Conservation (phyloP, 2,329 filamentous ascomycete species). For the Delphinella strobiligena region DNA sequence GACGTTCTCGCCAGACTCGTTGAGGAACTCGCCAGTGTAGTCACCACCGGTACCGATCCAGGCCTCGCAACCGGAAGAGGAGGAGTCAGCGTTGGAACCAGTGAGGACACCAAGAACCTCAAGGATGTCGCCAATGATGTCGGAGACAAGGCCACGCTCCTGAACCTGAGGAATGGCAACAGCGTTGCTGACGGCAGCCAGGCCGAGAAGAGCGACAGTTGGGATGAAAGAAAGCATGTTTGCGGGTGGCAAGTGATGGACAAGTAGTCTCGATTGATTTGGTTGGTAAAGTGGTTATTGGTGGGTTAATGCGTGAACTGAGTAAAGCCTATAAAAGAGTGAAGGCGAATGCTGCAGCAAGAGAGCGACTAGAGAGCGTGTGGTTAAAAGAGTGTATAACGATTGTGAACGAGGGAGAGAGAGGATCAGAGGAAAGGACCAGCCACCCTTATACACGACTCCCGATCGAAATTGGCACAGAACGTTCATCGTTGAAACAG, state of each 20-base stretch:
- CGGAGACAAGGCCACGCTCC: slow-evolving; percentile 8
- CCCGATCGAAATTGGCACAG: background rate
- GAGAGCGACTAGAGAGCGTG: background rate
- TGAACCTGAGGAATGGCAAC: slow-evolving; percentile 8
- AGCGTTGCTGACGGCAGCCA: slow-evolving; percentile 9
- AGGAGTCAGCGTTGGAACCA: slow-evolving; percentile 8
- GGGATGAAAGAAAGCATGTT: slow-evolving; percentile 7
- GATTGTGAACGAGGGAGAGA: background rate
- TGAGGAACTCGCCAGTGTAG: slow-evolving; percentile 11
- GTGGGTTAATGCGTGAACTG: background rate
- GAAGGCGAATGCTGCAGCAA: background rate
- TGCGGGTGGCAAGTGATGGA: background rate
- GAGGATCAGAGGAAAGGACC: background rate
- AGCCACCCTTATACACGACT: background rate
- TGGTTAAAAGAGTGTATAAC: background rate
- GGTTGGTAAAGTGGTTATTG: too few relatives aligned
- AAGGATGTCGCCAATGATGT: slow-evolving; percentile 5
- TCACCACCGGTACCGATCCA: slow-evolving; percentile 9
- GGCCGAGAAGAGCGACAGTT: slow-evolving; percentile 6
- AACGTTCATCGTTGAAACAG: background rate
- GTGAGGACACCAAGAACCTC: slow-evolving; percentile 6
- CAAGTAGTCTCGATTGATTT: too few relatives aligned
- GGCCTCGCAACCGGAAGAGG: slow-evolving; percentile 4
- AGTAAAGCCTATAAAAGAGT: background rate
- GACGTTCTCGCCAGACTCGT: slow-evolving; percentile 12